Percentiles rank a stretch among this genome's conserved stretches.
Evolutionary conservation across 2,329 filamentous ascomycete genomes (phyloP).

Genomic region (Tolypocladium amazonense): DNA sequence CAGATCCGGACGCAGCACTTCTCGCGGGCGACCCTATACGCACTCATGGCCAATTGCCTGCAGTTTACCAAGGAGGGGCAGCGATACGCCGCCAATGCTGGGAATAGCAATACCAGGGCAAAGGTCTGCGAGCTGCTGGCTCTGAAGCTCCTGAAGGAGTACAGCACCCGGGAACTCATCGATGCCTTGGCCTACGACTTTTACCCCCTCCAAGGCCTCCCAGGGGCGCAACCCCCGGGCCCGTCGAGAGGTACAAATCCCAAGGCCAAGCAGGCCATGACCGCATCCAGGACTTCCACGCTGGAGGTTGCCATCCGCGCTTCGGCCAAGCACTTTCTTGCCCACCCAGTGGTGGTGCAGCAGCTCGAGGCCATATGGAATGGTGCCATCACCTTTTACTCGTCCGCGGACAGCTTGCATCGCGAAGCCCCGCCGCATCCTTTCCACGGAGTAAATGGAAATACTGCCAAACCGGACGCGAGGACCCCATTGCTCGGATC

Average conservation of each 20-base stretch:
- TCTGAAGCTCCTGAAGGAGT: conserved; percentile 83
- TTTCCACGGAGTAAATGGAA: conserved; percentile 12
- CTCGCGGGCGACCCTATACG: conserved; percentile 77
- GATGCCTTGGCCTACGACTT: conserved; percentile 94
- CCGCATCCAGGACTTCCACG: conserved; percentile 71
- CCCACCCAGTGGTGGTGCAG: conserved; percentile 84
- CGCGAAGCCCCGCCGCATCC: conserved; percentile 31
- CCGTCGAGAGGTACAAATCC: conserved; percentile 20
- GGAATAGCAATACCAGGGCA: conserved; percentile 72
- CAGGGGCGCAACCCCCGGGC: conserved; percentile 30
- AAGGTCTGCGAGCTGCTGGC: conserved; percentile 85
- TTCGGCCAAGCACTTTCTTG: conserved; percentile 83
- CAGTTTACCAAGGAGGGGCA: conserved; percentile 87
- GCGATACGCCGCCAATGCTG: conserved; percentile 71
- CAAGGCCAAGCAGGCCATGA: conserved; percentile 35
- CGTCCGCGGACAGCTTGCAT: conserved; percentile 75
- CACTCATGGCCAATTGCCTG: conserved; percentile 84
- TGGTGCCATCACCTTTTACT: conserved; percentile 89
- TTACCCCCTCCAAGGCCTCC: conserved; percentile 76
- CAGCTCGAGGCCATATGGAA: conserved; percentile 98
- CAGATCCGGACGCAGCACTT: conserved; percentile 77
- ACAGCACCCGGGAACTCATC: conserved; percentile 78
- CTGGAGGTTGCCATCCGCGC: conserved; percentile 89
- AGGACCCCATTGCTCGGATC: conserved; percentile 41
- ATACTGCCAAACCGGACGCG: conserved; percentile 25